Base-by-base conservation (phyloP, 257 asterid genomes). In the Solanum paucissectum region DNA sequence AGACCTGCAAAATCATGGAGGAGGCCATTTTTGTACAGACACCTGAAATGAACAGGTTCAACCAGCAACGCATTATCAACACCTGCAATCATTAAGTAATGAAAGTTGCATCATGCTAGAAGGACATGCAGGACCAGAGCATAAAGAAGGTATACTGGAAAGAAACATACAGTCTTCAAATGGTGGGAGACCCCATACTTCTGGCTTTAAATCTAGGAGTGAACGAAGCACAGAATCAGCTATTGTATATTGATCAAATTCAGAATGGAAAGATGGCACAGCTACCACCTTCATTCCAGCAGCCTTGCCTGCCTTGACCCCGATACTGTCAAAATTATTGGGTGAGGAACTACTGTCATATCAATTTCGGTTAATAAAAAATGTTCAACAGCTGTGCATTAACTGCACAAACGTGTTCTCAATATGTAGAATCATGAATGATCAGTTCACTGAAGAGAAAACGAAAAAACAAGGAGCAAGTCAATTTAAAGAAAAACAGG, bases 221-320 rank as follows among this genome's bases (percentile, higher is more conserved):
- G 96, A 94, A 86, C 93, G 97, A 89, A 95, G 93, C 83, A 92
- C 87, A 20, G 91, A 87, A 93, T 96, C 98, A 38, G 99, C 98
- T 38, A 92, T 87, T 7, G 93, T 90, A 91, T 90, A 94, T 84
- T 91, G 84, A 89, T 94, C 94, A 33, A 68, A 86, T 89, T 93
- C 98, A 83, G 74, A 87, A 83, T 91, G 94, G 73, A 95, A 88
- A 12, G 98, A 94, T 58, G 99, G 99, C 86, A 95, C 99, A 12
- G 98, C 98, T 84, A 93, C 92, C 75, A 96, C 99, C 81, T 91
- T 92, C 99, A 94, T 96, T 88, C 94, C 92, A 79, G 99, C 98
- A 86, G 99, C 98, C 89, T 93, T 95, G 87, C 96, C 98, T 58
- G 98, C 99, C 93, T 88, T 94, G n/a, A 96, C 95, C 23, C 99